Evolutionary conservation across 164 flowering plant genomes (phyloP).

Genomic region (Akebia trifoliata): DNA sequence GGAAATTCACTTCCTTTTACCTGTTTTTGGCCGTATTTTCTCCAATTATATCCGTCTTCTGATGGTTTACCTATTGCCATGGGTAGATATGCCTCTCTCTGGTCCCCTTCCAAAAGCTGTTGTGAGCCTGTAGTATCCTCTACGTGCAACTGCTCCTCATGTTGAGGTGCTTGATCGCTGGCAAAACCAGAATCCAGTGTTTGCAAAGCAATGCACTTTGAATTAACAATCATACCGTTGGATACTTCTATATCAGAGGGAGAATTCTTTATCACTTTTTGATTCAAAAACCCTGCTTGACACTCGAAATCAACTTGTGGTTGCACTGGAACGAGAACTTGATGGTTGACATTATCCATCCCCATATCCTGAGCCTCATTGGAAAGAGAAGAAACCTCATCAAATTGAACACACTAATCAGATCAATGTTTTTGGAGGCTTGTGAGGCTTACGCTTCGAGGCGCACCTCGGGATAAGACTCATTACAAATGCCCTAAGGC

Average conservation of each 20-base stretch:
- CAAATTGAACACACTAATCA: constrained; percentile 3
- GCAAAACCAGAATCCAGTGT: constrained; percentile 16
- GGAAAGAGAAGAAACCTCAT: not conserved
- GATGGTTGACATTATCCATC: constrained; percentile 22
- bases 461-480: too few species aligned
- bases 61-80: constrained; percentile 36
- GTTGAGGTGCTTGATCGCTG: constrained; percentile 20
- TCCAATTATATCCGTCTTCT: constrained; percentile 82
- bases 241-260: constrained; percentile 20
- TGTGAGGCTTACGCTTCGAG: too few species aligned
- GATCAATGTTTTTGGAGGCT: too few species aligned
- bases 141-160: constrained; percentile 22
- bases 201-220: constrained; percentile 16
- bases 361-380: constrained; percentile 23
- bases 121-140: constrained; percentile 29
- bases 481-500: too few species aligned
- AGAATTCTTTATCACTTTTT: constrained; percentile 17
- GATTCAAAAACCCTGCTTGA: constrained; percentile 26
- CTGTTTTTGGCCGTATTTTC: constrained; percentile 90
- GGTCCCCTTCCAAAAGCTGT: constrained; percentile 31
- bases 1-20: constrained; percentile 86
- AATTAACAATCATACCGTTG: constrained; percentile 16
- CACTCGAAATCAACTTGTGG: constrained; percentile 27
- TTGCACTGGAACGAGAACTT: constrained; percentile 20
- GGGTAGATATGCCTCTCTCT: constrained; percentile 30